Evolutionary conservation across 495 filamentous ascomycete genomes (phyloP), one percentile per base, ranked within the genome.

Genomic region (Annulohypoxylon bovei): DNA sequence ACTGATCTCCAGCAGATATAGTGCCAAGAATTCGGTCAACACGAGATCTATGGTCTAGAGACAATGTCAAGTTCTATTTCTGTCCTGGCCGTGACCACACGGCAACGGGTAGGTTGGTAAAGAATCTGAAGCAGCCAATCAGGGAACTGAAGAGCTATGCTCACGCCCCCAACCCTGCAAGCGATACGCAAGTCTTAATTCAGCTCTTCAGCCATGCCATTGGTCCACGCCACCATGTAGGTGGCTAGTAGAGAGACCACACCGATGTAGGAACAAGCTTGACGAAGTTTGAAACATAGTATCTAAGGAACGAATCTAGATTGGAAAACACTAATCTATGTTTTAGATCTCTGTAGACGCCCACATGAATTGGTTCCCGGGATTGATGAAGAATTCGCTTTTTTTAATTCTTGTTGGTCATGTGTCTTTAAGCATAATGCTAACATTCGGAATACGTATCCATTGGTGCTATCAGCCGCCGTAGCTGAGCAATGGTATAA

Each of bases 31-130:
- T 58, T 42, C n/a, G 20, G 59, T 59, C 37, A 67, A 64, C 59
- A 68, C 59, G 65, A 72, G 70, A 72, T 72, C 70, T 72, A 52
- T 72, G 64, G 70, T 46, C 42, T 28, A 65, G 55, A 68, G 53
- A 56, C 37, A 16, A 55, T 65, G 39, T 56, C 44, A 25, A 56
- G 65, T 72, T 72, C 70, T 72, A 72, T 72, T 72, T 68, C 47
- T 65, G 65, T 65, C 40, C 59, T 12, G 70, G 59, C 40, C 65
- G 65, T 40, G 60, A 49, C 70, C 65, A 58, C 46, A 30, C 22
- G 55, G 55, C 23, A 47, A 65, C 64, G 54, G 65, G 65, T 64
- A 72, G 56, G 60, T 27, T 49, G 35, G 35, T 44, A 47, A 61
- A 61, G 37, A 68, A 33, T 72, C 70, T 68, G 70, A 68, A 50